Conservation (phyloP, 164 flowering plant species). For the Liriodendron chinense region DNA sequence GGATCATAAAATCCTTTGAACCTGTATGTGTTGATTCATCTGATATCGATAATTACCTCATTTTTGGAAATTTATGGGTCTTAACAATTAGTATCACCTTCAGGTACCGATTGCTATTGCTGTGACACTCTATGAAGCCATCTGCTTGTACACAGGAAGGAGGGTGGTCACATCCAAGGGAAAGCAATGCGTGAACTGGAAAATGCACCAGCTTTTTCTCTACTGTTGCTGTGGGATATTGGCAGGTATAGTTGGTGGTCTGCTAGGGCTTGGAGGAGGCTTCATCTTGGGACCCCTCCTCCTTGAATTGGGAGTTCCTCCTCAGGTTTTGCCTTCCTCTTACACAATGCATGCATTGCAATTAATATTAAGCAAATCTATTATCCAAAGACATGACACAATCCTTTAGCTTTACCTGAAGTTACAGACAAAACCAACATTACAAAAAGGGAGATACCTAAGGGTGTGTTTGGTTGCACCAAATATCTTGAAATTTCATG, state of each 20-base stretch:
- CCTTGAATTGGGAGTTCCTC: conserved; percentile 49
- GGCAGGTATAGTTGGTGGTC: conserved; percentile 53
- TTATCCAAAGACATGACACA: too few relatives aligned
- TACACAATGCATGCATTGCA: too few relatives aligned
- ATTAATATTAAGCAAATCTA: too few relatives aligned
- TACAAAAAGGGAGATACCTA: too few relatives aligned
- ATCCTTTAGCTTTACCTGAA: too few relatives aligned
- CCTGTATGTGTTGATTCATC: background rate
- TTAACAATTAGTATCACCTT: too few relatives aligned
- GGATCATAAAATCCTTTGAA: background rate
- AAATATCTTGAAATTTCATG: too few relatives aligned
- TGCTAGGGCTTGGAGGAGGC: conserved; percentile 55
- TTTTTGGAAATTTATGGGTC: background rate
- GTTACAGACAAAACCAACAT: too few relatives aligned
- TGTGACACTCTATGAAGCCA: conserved; percentile 50
- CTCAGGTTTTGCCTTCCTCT: conserved; percentile 34
- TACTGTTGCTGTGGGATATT: conserved; percentile 39
- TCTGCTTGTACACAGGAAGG: conserved; percentile 37
- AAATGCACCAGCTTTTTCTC: conserved; percentile 30
- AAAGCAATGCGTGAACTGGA: conserved; percentile 26
- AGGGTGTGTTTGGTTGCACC: too few relatives aligned
- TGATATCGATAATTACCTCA: too few relatives aligned
- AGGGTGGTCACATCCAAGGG: conserved; percentile 39
- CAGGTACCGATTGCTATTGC: conserved; percentile 62
- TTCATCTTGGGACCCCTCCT: conserved; percentile 53